Evolutionary conservation across 1,284 basidiomycete species (phyloP), one percentile per base, ranked within the genome.

Genomic region (Malassezia cuniculi): DNA sequence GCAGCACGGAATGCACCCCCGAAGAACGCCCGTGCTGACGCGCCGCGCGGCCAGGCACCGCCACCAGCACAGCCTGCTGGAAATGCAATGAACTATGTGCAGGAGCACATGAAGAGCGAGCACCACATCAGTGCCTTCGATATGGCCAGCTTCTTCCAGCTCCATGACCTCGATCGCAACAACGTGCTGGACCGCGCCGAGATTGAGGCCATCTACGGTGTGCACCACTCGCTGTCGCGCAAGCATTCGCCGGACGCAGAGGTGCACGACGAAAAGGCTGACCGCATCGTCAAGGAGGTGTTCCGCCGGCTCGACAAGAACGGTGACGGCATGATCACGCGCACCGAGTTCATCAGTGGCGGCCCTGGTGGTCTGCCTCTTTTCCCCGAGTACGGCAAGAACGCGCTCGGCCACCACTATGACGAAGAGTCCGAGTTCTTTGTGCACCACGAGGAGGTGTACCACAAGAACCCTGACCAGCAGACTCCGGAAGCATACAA

Each of bases 401-500:
- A 63, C 26, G 63, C 66, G 31, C 72, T 95, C 28, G 93, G 93
- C 24, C 93, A 94, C 69, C 86, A 93, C 68, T 93, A 93, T 61
- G 62, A 66, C 34, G 62, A 65, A 28, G 64, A 66, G 45, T 66
- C 64, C 31, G 64, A 66, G 40, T 66, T 54, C 51, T 66, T 60
- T 40, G 62, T 66, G 18, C 64, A 66, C 41, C 64, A 66, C 41
- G 31, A 61, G 79, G 82, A 93, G 72, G 72, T 85, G 69, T 93
- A 76, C 73, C 90, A 99, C 71, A 82, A 69, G 41, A 94, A 87
- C 16, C 87, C 87, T 0, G 90, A 97, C 68, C 93, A 89, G 0
- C 90, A 97, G 69, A 86, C 84, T 0, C 89, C 94, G 63, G 85
- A 87, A 55, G 75, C 85, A 1, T 97, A 97, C 71, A 81, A 68